Percentiles rank a stretch among this genome's conserved stretches.
These are phyloP conservation scores for Penstemon davidsonii DNA, from an alignment of 257 asterid species.

Conservation along the genomic window DNA sequence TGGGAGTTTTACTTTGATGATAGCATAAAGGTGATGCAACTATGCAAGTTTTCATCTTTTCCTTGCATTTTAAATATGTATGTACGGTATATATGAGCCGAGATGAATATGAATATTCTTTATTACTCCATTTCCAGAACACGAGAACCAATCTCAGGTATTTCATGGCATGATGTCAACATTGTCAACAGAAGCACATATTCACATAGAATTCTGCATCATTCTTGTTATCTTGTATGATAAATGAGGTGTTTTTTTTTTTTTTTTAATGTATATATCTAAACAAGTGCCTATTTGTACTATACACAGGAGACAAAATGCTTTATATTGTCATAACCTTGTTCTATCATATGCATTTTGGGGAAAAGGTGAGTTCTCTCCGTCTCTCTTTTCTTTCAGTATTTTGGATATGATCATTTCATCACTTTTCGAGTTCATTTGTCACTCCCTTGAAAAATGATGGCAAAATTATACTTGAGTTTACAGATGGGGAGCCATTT, in stretches of 20 bases:
- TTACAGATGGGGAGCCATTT: no score
- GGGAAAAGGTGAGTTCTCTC: conserved; percentile 5
- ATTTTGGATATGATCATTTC: conserved; percentile 4
- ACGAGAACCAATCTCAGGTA: no score
- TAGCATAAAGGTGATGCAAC: no score
- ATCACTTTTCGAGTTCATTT: not conserved
- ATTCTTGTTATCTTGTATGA: no score
- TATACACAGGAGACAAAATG: conserved; percentile 36
- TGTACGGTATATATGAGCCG: conserved; percentile 72
- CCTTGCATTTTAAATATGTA: conserved; percentile 61
- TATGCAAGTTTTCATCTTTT: not conserved
- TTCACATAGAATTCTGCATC: no score
- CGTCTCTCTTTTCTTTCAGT: not conserved
- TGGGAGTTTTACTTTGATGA: no score
- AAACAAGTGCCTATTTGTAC: conserved; percentile 50
- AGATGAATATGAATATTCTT: conserved; percentile 8
- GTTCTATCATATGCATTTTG: conserved; percentile 32
- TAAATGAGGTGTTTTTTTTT: no score
- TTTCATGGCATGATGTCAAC: no score
- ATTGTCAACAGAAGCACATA: no score
- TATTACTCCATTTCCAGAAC: no score
- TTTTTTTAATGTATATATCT: not conserved
- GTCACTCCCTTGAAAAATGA: not conserved
- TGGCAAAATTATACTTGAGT: not conserved
- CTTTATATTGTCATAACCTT: conserved; percentile 26